phyloP scores from a whole-genome alignment of 257 asterid species.

The Solanum bukasovii region DNA sequence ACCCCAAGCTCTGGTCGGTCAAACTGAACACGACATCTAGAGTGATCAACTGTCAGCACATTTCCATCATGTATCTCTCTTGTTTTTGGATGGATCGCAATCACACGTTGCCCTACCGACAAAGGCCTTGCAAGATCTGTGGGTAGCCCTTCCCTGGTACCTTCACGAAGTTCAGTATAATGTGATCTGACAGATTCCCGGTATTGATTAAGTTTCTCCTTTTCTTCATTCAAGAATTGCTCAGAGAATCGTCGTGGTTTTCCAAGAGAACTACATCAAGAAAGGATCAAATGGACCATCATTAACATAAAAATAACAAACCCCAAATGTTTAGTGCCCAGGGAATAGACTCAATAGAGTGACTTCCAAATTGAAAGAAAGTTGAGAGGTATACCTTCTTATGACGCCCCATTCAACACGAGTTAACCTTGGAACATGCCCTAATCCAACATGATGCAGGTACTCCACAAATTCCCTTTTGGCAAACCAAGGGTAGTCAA shows the following conservation, averaged over 20 bases:
- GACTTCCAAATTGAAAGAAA: neutral
- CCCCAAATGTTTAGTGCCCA: neutral
- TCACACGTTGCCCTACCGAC: conserved; percentile 90
- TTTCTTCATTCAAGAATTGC: conserved; percentile 93
- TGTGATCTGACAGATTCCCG: conserved; percentile 86
- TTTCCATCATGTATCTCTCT: conserved; percentile 87
- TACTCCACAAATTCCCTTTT: conserved; percentile 85
- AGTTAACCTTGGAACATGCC: conserved; percentile 81
- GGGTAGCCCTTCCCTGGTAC: conserved; percentile 75
- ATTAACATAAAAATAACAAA: neutral
- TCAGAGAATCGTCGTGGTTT: conserved; percentile 87
- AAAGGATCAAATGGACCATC: neutral
- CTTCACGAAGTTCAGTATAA: conserved; percentile 79
- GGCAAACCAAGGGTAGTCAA: conserved; percentile 92
- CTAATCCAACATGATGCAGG: conserved; percentile 74
- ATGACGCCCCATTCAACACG: conserved; percentile 94
- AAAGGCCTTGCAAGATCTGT: conserved; percentile 89
- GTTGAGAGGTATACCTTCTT: conserved; percentile 47
- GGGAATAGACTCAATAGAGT: neutral
- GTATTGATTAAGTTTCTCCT: conserved; percentile 77
- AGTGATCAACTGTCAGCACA: conserved; percentile 80
- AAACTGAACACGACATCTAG: conserved; percentile 82
- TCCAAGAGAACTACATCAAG: conserved; percentile 71
- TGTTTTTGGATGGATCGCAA: conserved; percentile 92
- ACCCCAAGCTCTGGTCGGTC: conserved; percentile 91